Evolutionary conservation across 2,329 filamentous ascomycete species (phyloP).

Genomic region (Sclerotinia spermophila): DNA sequence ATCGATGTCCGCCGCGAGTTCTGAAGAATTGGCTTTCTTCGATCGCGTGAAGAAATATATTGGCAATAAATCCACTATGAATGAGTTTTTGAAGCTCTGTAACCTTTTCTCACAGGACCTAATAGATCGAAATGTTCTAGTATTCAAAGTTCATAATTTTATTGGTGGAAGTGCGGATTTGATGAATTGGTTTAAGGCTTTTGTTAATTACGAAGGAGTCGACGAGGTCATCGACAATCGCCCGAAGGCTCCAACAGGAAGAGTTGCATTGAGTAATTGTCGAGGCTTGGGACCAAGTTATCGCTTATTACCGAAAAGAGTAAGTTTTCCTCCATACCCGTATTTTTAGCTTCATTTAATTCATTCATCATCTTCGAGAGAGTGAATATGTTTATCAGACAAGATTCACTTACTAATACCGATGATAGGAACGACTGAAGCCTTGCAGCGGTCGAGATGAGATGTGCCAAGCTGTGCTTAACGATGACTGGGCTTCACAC

Average conservation of each 20-base stretch:
- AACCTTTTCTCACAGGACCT: constrained; percentile 93
- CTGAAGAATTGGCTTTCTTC: constrained; percentile 90
- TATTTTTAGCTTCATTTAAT: neutral
- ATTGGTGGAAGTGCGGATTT: constrained; percentile 86
- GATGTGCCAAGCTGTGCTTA: constrained; percentile 87
- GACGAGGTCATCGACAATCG: constrained; percentile 78
- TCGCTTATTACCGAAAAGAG: constrained; percentile 79
- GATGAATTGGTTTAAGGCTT: constrained; percentile 82
- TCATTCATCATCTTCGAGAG: neutral
- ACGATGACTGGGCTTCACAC: constrained; percentile 98
- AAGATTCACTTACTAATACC: constrained; percentile 5
- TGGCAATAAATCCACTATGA: constrained; percentile 85
- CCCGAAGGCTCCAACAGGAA: constrained; percentile 69
- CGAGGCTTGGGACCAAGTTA: constrained; percentile 95
- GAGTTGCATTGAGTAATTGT: constrained; percentile 93
- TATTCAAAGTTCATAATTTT: constrained; percentile 79
- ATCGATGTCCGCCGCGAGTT: constrained; percentile 66
- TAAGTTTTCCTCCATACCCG: constrained; percentile 39
- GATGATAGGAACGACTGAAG: constrained; percentile 70
- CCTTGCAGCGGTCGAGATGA: constrained; percentile 92
- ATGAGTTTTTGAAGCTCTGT: constrained; percentile 94
- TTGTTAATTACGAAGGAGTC: constrained; percentile 72
- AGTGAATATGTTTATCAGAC: neutral
- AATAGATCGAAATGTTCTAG: constrained; percentile 78
- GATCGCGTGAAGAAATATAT: constrained; percentile 96